Evolutionary conservation across 345 rosid genomes (phyloP), one percentile per base, ranked within the genome.

Genomic region (Tarenaya hassleriana): DNA sequence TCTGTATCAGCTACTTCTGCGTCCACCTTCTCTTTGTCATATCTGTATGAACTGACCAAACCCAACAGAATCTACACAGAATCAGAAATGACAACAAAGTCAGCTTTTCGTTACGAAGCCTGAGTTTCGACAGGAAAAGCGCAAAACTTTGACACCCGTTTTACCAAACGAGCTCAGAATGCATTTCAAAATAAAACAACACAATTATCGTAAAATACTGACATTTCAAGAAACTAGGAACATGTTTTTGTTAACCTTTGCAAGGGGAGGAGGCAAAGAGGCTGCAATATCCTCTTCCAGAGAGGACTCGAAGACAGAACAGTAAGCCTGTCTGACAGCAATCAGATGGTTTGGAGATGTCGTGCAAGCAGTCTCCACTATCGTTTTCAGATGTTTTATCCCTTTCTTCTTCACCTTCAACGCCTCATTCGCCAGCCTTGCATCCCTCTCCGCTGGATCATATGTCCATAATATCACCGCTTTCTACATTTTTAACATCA

Each of bases 381-480:
- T 66, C 27, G 76, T 65, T 52, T 81, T 72, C 32, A 85, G 50
- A 16, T 73, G 73, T 15, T 88, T 78, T 20, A 57, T 10, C 9
- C 70, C 58, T 48, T 62, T 72, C 71, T 55, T 79, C 34, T 41
- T 71, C 18, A 51, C 61, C 44, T 66, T 76, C 59, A 92, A 52
- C 10, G 77, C 81, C 15, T 81, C 75, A 46, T 80, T 71, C 29
- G 79, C 82, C 13, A 85, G 68, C 58, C 56, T 79, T 3, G 98
- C 98, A 70, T 92, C 94, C 70, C 97, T 81, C 72, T 81, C 88
- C 5, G 83, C 64, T 20, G 98, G 85, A 51, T 85, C 97, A 47
- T 66, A 71, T 13, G 76, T 65, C 98, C 94, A 92, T 24, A 58
- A 46, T 51, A 75, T 50, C 57, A 88, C 71, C 4, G 95, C 97